Evolutionary conservation across 345 rosid genomes (phyloP), one percentile per base, ranked within the genome.

Genomic region (Reutealis trisperma): DNA sequence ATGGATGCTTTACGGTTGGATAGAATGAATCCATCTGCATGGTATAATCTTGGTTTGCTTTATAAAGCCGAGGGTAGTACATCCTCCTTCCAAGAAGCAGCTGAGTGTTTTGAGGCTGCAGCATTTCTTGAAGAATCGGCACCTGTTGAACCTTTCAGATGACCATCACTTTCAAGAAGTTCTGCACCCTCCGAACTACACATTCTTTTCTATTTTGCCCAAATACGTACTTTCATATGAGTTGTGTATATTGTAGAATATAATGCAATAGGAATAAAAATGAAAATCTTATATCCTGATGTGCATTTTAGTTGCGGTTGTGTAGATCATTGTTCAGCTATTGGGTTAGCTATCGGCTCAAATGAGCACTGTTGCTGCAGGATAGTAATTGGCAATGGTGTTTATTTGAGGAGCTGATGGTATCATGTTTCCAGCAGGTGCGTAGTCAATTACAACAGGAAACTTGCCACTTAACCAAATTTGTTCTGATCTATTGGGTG

Each of bases 61-160:
- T 78, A 88, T 68, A 87, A 86, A 60, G 77, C 81, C 18, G 86
- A 89, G 78, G 77, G 61, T 0, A 51, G 44, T 34, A 74, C 88
- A 16, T 70, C 89, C 1, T 52, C 81, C 6, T 44, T 37, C 0
- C 13, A 73, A 6, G 93, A 91, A 63, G 90, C 89, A 24, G 86
- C 87, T 0, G 92, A 91, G 67, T 91, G 91, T 77, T 87, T 89
- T 0, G 84, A 87, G 77, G 91, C 91, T 45, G 93, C 93, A 58
- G 80, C 90, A 5, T 65, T 88, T 74, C 83, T 89, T 18, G 84
- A 87, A 83, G 91, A 88, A 63, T 65, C 89, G 34, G 87, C 85
- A 24, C 93, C 93, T 0, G 73, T 87, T 30, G 90, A 91, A 78
- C 89, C 92, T 42, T 91, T 90, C 62, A 86, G 93, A 85, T 86